Conservation (phyloP, 129 eudicot genomes). For the Artemisia argyi region DNA sequence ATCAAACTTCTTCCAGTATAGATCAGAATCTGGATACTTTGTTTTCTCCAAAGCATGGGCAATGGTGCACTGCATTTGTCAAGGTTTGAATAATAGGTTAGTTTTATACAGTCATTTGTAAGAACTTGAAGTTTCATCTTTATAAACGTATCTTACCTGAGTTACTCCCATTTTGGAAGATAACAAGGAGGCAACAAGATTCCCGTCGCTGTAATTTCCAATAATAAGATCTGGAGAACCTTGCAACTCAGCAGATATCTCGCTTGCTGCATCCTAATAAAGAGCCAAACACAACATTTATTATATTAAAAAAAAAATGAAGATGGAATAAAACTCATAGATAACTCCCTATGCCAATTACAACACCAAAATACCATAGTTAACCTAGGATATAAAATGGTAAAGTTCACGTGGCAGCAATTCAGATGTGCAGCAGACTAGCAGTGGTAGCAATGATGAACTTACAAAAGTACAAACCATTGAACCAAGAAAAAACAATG, state of each 20-base stretch:
- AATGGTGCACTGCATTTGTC: slow-evolving; percentile 73
- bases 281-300: slow-evolving; percentile 13
- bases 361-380: slow-evolving; percentile 7
- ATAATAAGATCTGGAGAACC: slow-evolving; percentile 88
- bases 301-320: not conserved
- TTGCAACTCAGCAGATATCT: slow-evolving; percentile 77
- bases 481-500: not conserved
- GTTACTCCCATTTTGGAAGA: slow-evolving; percentile 91
- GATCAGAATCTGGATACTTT: slow-evolving; percentile 95
- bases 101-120: not conserved
- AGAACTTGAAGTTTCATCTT: slow-evolving; percentile 12
- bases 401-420: slow-evolving; percentile 1
- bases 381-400: not conserved
- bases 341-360: not conserved
- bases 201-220: slow-evolving; percentile 97
- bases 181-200: slow-evolving; percentile 91
- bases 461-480: not conserved
- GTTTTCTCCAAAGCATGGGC: slow-evolving; percentile 99
- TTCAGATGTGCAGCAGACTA: not conserved
- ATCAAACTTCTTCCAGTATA: slow-evolving; percentile 85
- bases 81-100: not conserved
- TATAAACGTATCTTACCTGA: slow-evolving; percentile 51
- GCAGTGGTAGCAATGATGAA: not conserved
- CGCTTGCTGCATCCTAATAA: slow-evolving; percentile 77
- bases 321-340: not conserved